A percentile compares a stretch with the other conserved stretches of the same genome.
These are phyloP conservation scores for Leccinum ochraceum DNA, from an alignment of 768 basidiomycete genomes.

Conservation along the genomic window DNA sequence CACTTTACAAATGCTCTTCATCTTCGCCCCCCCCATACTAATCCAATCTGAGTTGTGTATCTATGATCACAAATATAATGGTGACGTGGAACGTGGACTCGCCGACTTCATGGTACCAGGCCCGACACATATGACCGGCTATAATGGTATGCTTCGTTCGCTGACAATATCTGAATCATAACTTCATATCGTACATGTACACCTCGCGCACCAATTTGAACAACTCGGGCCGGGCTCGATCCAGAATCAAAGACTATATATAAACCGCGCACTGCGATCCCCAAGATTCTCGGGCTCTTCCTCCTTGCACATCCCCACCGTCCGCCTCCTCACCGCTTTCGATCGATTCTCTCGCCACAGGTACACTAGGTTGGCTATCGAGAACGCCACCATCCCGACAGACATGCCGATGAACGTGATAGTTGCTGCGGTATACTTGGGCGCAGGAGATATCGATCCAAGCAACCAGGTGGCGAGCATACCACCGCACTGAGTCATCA, in stretches of 20 bases:
- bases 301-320: not conserved
- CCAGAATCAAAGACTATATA: not conserved
- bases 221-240: not conserved
- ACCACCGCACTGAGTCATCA: not conserved
- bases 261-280: not conserved
- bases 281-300: not conserved
- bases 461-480: not conserved
- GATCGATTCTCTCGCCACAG: not conserved
- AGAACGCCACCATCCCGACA: not conserved
- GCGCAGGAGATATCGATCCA: not conserved
- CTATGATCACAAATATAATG: too few species aligned
- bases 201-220: not conserved
- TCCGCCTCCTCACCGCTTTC: not conserved
- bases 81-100: too few species aligned
- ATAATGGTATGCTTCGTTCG: slow-evolving; percentile 65
- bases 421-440: not conserved
- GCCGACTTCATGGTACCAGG: too few species aligned
- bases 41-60: too few species aligned
- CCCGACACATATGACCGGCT: too few species aligned
- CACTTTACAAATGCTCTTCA: too few species aligned
- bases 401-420: not conserved
- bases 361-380: not conserved
- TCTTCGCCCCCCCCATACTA: too few species aligned
- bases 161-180: slow-evolving; percentile 55
- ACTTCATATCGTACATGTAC: not conserved